Evolutionary conservation across 2,329 filamentous ascomycete genomes (phyloP).

Genomic region (Colletotrichum sp.): DNA sequence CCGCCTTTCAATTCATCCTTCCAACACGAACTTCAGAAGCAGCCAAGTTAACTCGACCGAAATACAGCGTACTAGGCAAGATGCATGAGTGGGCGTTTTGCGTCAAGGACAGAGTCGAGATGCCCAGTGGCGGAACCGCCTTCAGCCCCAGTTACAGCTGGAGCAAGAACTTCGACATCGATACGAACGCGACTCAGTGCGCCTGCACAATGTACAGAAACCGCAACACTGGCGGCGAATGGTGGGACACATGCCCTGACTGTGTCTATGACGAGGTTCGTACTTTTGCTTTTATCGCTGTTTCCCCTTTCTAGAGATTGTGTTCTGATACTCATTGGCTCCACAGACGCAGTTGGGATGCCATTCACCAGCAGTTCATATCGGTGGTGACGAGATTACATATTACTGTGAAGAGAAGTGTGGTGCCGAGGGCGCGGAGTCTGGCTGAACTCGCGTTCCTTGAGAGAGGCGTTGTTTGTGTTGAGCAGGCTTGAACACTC

Average conservation of each 20-base stretch:
- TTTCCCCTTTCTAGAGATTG: too few species aligned
- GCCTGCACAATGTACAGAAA: conserved; percentile 15
- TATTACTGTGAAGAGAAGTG: conserved; percentile 22
- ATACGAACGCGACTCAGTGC: conserved; percentile 11
- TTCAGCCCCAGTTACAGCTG: conserved; percentile 13
- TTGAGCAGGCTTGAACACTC: too few species aligned
- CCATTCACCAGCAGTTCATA: conserved; percentile 8
- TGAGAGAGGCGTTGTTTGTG: too few species aligned
- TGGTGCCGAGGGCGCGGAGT: conserved; percentile 7
- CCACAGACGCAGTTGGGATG: neutral
- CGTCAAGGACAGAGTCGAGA: neutral
- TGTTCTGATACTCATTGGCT: too few species aligned
- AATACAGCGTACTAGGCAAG: too few species aligned
- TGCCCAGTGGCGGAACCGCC: neutral
- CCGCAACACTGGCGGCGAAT: conserved; percentile 21
- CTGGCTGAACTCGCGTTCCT: too few species aligned
- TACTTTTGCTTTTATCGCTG: too few species aligned
- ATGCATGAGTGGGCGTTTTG: neutral
- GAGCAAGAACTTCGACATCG: conserved; percentile 9
- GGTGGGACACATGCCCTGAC: conserved; percentile 22
- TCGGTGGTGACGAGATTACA: conserved; percentile 19
- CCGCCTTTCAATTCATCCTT: too few species aligned
- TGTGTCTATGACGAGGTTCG: conserved; percentile 9
- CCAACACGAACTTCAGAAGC: too few species aligned
- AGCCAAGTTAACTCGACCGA: too few species aligned